These are phyloP conservation scores for Oryza glumipatula DNA, from an alignment of 176 grass and related monocot genomes.

Conservation along the genomic window DNA sequence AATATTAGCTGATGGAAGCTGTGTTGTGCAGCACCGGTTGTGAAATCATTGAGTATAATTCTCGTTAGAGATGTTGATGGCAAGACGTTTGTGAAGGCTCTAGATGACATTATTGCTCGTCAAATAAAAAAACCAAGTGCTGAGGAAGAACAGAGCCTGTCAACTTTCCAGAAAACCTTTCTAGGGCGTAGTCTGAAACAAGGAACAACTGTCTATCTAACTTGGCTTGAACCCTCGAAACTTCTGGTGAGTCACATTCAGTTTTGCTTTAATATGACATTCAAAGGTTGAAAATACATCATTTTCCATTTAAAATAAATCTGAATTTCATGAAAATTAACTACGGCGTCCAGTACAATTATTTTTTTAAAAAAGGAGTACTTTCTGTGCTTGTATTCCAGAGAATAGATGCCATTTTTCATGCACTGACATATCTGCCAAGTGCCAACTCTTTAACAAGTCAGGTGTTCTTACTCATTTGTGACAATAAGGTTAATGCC, in stretches of 20 bases:
- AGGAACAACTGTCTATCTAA: slow-evolving; percentile 73
- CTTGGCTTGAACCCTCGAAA: slow-evolving; percentile 68
- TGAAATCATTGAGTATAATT: slow-evolving; percentile 82
- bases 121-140: slow-evolving; percentile 57
- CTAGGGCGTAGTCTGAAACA: slow-evolving; percentile 68
- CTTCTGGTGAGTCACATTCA: slow-evolving; percentile 67
- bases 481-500: background rate
- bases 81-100: slow-evolving; percentile 85
- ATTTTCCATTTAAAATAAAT: slow-evolving; percentile 11
- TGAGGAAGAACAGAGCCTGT: slow-evolving; percentile 65
- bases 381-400: background rate
- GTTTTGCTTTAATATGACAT: background rate
- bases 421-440: background rate
- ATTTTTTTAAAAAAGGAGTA: background rate
- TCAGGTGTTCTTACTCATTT: background rate
- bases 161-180: slow-evolving; percentile 65
- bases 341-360: background rate
- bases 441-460: background rate
- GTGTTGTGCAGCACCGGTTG: slow-evolving; percentile 57
- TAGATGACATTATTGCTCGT: slow-evolving; percentile 75
- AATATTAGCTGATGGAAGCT: slow-evolving; percentile 41
- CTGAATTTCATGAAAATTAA: slow-evolving; percentile 5
- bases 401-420: background rate
- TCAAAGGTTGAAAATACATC: background rate
- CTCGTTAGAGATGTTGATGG: slow-evolving; percentile 84